Evolutionary conservation across 495 filamentous ascomycete species (phyloP).

Genomic region (Aspergillus nanangensis): DNA sequence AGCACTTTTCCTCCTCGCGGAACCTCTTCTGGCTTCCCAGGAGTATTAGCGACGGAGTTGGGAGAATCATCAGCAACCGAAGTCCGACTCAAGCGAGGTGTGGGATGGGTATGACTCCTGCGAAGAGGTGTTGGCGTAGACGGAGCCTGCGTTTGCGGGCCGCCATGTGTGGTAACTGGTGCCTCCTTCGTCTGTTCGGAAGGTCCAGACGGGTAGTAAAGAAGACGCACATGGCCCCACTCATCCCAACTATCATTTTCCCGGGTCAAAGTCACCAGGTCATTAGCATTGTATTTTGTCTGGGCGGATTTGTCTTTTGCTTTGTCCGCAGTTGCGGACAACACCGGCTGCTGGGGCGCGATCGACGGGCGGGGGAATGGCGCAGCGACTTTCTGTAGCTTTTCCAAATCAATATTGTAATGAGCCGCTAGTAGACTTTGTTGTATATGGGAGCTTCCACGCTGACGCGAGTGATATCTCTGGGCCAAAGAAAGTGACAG

Average conservation of each 20-base stretch:
- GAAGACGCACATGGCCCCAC: slow-evolving; percentile 61
- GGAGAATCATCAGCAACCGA: slow-evolving; percentile 52
- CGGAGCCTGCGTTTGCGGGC: slow-evolving; percentile 26
- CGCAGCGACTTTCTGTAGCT: slow-evolving; percentile 73
- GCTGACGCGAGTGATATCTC: slow-evolving; percentile 83
- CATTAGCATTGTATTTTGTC: slow-evolving; percentile 60
- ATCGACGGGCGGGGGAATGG: slow-evolving; percentile 71
- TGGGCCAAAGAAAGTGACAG: slow-evolving; percentile 81
- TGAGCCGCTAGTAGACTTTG: slow-evolving; percentile 73
- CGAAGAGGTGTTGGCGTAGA: slow-evolving; percentile 49
- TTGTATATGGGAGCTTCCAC: slow-evolving; percentile 61
- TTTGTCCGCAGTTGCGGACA: slow-evolving; percentile 53
- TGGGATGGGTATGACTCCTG: slow-evolving; percentile 49
- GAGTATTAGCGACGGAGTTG: slow-evolving; percentile 19
- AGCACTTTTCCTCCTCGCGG: slow-evolving; percentile 55
- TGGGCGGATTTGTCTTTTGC: slow-evolving; percentile 66
- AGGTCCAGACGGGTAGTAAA: slow-evolving; percentile 53
- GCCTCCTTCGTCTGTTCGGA: slow-evolving; percentile 25
- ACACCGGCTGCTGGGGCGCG: slow-evolving; percentile 30
- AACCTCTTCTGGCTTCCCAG: slow-evolving; percentile 31
- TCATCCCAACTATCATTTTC: slow-evolving; percentile 56
- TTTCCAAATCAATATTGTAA: slow-evolving; percentile 92
- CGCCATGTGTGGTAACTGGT: slow-evolving; percentile 24
- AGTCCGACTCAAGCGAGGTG: slow-evolving; percentile 44
- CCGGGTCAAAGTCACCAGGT: slow-evolving; percentile 66